Conservation (phyloP, 345 rosid species). For the Cardamine chenopodiifolia region DNA sequence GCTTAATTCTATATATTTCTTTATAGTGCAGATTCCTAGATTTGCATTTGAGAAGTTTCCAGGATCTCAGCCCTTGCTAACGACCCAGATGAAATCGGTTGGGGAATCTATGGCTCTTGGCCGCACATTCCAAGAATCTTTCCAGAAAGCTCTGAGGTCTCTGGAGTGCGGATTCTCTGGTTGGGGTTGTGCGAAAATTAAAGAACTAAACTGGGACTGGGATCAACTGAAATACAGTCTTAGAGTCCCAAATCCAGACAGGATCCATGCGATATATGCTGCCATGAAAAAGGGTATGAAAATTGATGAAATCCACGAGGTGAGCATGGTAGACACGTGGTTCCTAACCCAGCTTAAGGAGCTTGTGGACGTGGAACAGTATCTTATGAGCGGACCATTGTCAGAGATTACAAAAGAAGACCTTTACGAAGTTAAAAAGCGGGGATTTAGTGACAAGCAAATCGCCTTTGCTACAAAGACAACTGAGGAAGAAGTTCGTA, state of each 20-base stretch:
- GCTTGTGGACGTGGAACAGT: conserved; percentile 89
- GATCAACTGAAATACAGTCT: conserved; percentile 84
- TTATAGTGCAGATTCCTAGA: conserved; percentile 73
- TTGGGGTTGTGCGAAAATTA: conserved; percentile 82
- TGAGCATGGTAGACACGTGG: conserved; percentile 90
- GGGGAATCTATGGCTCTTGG: conserved; percentile 97
- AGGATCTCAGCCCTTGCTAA: conserved; percentile 82
- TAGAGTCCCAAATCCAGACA: conserved; percentile 86
- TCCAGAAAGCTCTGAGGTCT: conserved; percentile 91
- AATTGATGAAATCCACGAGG: conserved; percentile 77
- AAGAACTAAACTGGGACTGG: conserved; percentile 93
- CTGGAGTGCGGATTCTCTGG: conserved; percentile 84
- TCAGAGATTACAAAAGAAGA: conserved; percentile 78
- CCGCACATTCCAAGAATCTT: conserved; percentile 94
- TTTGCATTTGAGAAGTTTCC: conserved; percentile 99
- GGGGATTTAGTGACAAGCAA: conserved; percentile 95
- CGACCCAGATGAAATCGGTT: conserved; percentile 98
- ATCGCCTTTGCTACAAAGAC: conserved; percentile 90
- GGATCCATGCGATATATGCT: conserved; percentile 83
- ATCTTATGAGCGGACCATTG: conserved; percentile 61
- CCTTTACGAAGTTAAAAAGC: conserved; percentile 71
- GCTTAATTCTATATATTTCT: conserved; percentile 6
- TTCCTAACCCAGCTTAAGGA: conserved; percentile 90
- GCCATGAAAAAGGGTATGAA: conserved; percentile 97
- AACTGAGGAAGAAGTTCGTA: conserved; percentile 80